Conservation (phyloP, 495 filamentous ascomycete species). For the Aspergillus affinis region DNA sequence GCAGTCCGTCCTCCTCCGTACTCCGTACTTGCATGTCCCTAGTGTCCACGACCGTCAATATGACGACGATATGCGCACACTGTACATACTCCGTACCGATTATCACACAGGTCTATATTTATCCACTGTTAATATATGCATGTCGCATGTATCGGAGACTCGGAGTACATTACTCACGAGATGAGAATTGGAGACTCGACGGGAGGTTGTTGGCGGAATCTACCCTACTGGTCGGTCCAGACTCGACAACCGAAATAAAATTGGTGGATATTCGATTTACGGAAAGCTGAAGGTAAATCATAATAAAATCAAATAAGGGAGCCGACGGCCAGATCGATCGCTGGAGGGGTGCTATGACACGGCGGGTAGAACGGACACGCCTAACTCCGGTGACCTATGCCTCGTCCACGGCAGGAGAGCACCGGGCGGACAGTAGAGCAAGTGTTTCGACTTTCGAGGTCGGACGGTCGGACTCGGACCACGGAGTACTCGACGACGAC, state of each 20-base stretch:
- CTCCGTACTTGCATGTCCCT: no score
- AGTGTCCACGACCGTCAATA: background rate
- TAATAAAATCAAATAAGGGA: constrained; percentile 5
- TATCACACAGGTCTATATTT: background rate
- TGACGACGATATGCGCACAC: background rate
- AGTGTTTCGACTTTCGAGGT: background rate
- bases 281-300: background rate
- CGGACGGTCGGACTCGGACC: background rate
- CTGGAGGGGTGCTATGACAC: constrained; percentile 4
- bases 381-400: background rate
- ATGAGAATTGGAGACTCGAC: no score
- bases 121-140: background rate
- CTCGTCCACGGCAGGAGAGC: no score
- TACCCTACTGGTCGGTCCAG: background rate
- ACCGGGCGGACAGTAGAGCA: background rate
- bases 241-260: background rate
- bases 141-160: background rate
- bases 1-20: no score
- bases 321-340: constrained; percentile 7
- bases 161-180: no score
- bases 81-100: no score
- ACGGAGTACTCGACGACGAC: background rate
- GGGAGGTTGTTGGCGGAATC: background rate
- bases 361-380: background rate
- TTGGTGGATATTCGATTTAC: background rate